Base-by-base conservation (phyloP, 306 rosid species). In the Begonia loranthoides region DNA sequence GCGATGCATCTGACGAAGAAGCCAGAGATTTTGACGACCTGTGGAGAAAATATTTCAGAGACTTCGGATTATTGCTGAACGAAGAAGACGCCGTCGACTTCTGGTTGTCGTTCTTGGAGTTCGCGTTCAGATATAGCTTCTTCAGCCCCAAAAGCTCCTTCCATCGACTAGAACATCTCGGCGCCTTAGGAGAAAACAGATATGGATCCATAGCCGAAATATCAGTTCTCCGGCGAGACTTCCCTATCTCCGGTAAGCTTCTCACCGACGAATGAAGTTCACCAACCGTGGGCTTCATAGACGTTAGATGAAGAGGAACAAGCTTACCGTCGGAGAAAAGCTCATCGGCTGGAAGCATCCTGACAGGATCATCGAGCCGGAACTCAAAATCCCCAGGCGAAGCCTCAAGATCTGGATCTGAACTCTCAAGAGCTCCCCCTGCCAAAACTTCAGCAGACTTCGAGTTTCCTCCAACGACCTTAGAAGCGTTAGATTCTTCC, bases 81-180 rank as follows among this genome's bases (percentile, higher is more conserved):
- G 53, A 49, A 8, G 66, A 58, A 43, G 57, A 51, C 22, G 89
- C 43, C 45, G 80, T 3, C 33, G 84, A 41, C 61, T 80, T 81
- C 50, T 66, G 62, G 8, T 47, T 14, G 45, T 77, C 84, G 16
- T 46, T 48, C 65, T 71, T 81, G 1, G 64, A 9, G 63, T 49
- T 70, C 9, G 77, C 13, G 52, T 50, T 76, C 55, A 60, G 84
- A 66, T 77, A 76, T 45, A 82, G 75, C 66, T 81, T 86, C 49
- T 83, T 92, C 12, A 86, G 43, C 39, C 96, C 93, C 24, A 92
- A 49, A 0, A 92, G 72, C 66, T 92, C 96, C 40, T 77, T 92
- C 99, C 96, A 86, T 51, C 93, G 79, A 67, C 93, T 82, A 3
- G 99, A 83, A 38, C 96, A 92, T n/a, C 96, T 73, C n/a, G 96